A percentile compares a stretch with the other conserved stretches of the same genome.
These are phyloP conservation scores for Fomitopsis palustris DNA, from an alignment of 1,284 basidiomycete genomes.

Conservation along the genomic window DNA sequence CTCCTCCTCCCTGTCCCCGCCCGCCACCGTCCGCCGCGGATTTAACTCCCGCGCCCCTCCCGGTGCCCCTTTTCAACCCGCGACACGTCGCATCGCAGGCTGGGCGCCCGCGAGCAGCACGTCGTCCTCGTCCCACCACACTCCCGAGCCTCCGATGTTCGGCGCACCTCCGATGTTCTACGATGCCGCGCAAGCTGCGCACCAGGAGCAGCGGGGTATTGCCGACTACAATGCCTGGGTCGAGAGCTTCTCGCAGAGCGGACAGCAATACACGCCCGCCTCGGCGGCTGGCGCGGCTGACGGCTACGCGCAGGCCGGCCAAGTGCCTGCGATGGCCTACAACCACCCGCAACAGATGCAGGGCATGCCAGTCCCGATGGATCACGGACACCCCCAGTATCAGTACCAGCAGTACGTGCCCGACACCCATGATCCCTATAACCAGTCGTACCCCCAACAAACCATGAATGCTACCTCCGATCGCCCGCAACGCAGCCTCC, in stretches of 20 bases:
- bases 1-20: neutral
- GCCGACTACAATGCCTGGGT: conserved; percentile 26
- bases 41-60: neutral
- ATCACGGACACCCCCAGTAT: conserved; percentile 17
- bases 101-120: neutral
- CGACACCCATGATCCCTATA: conserved; percentile 7
- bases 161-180: conserved; percentile 26
- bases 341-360: conserved; percentile 11
- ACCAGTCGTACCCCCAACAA: conserved; percentile 10
- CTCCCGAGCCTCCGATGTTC: conserved; percentile 19
- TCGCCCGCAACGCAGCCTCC: conserved; percentile 7
- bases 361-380: conserved; percentile 8
- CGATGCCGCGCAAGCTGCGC: conserved; percentile 22
- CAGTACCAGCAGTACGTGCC: conserved; percentile 20
- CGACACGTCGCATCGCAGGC: neutral
- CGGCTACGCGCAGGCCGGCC: conserved; percentile 5
- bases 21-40: neutral
- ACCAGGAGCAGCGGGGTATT: conserved; percentile 9
- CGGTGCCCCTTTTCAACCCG: neutral
- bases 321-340: neutral
- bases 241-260: conserved; percentile 11
- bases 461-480: neutral
- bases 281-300: conserved; percentile 26
- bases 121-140: conserved; percentile 5
- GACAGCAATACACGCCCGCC: conserved; percentile 19